These are phyloP conservation scores for Flaveria robusta DNA, from an alignment of 129 eudicot species.

Conservation along the genomic window DNA sequence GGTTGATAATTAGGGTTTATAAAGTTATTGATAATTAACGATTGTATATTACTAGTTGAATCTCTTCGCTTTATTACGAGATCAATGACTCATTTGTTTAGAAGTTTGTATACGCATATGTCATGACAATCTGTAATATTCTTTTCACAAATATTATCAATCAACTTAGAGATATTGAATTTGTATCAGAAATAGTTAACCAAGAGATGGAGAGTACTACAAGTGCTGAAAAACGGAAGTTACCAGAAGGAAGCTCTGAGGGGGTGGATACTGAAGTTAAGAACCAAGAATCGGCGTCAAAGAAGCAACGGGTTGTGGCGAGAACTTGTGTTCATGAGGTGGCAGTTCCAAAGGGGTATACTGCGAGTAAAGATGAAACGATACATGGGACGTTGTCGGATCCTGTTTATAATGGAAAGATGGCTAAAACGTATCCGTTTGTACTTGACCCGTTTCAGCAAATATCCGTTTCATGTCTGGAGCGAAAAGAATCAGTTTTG, in stretches of 20 bases:
- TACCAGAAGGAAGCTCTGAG: slow-evolving; percentile 41
- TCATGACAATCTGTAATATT: not conserved
- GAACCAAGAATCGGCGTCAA: slow-evolving; percentile 32
- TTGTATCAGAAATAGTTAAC: not conserved
- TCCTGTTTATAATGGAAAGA: slow-evolving; percentile 64
- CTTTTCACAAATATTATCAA: slow-evolving; percentile 11
- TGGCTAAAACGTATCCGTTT: slow-evolving; percentile 80
- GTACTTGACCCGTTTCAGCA: slow-evolving; percentile 91
- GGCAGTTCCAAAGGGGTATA: slow-evolving; percentile 80
- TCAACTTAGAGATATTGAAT: slow-evolving; percentile 2
- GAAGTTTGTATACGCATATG: slow-evolving; percentile 3
- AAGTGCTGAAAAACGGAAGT: slow-evolving; percentile 57
- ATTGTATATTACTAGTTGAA: not conserved
- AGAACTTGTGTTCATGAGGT: slow-evolving; percentile 97
- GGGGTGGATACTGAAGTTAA: slow-evolving; percentile 26
- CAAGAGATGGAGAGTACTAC: slow-evolving; percentile 54
- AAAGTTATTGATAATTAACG: not conserved
- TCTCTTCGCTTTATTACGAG: no score
- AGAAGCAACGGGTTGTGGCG: slow-evolving; percentile 52
- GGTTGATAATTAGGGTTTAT: slow-evolving; percentile 18
- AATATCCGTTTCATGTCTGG: slow-evolving; percentile 88
- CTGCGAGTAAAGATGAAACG: slow-evolving; percentile 52
- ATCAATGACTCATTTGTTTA: not conserved
- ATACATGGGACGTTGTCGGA: slow-evolving; percentile 78
- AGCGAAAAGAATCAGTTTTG: slow-evolving; percentile 82